These are phyloP conservation scores for Staphylotrichum longicolle DNA, from an alignment of 495 filamentous ascomycete genomes.

Conservation along the genomic window DNA sequence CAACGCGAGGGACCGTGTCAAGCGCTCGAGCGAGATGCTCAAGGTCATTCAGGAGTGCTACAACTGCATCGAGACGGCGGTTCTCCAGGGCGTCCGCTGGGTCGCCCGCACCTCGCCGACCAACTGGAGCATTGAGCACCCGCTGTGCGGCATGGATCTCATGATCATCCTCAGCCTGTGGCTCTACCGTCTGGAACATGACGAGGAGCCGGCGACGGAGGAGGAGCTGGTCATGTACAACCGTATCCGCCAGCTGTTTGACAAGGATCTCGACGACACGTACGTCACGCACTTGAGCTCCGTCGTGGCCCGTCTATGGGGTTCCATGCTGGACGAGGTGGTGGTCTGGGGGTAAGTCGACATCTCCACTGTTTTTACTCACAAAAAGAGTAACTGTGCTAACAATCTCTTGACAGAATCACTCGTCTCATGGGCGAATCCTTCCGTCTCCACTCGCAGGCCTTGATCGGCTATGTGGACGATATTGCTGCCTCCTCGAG, in stretches of 20 bases:
- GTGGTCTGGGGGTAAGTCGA: conserved; percentile 87
- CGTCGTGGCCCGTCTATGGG: conserved; percentile 92
- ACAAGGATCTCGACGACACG: conserved; percentile 77
- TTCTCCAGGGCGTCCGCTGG: conserved; percentile 93
- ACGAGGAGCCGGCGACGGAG: conserved; percentile 88
- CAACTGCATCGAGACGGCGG: conserved; percentile 96
- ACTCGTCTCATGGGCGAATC: conserved; percentile 97
- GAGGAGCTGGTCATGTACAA: conserved; percentile 94
- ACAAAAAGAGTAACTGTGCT: conserved; percentile 36
- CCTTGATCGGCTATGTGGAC: conserved; percentile 90
- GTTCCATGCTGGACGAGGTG: conserved; percentile 96
- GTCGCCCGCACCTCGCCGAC: conserved; percentile 93
- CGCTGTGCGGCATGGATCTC: conserved; percentile 91
- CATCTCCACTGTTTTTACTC: conserved; percentile 17
- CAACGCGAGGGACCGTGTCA: conserved; percentile 84
- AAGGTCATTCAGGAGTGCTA: conserved; percentile 97
- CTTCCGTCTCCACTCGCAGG: conserved; percentile 94
- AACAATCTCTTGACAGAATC: conserved; percentile 62
- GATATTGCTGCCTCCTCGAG: conserved; percentile 58
- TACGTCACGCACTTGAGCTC: conserved; percentile 76
- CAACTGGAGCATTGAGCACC: conserved; percentile 99
- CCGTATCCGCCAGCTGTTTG: conserved; percentile 88
- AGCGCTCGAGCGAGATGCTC: conserved; percentile 95
- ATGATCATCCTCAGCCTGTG: conserved; percentile 98
- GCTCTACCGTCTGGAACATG: conserved; percentile 98